Conservation (phyloP, 2,329 filamentous ascomycete genomes). For the Aurifilum marmelostoma region DNA sequence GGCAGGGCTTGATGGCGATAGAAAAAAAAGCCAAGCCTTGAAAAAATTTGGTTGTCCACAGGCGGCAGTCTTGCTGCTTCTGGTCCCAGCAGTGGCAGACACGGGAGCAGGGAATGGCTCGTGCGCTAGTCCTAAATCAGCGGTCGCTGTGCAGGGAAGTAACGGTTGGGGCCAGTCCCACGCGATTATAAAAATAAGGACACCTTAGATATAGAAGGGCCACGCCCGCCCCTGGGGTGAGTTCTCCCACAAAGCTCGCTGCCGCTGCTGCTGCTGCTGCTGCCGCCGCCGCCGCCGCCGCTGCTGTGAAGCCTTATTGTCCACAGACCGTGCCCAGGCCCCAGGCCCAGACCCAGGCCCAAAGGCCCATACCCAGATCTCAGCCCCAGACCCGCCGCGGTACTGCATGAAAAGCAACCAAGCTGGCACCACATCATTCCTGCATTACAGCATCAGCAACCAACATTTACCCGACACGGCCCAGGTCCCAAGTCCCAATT, state of each 20-base stretch:
- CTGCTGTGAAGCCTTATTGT: conserved; percentile 12
- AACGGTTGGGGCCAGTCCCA: conserved; percentile 24
- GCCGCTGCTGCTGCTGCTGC: conserved; percentile 12
- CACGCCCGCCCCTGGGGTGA: conserved; percentile 27
- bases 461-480: not conserved
- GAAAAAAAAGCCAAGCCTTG: conserved; percentile 21
- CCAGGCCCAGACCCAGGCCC: conserved; percentile 15
- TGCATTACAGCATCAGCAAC: not conserved
- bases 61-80: not conserved
- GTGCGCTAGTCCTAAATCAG: conserved; percentile 26
- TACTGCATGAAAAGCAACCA: conserved; percentile 2
- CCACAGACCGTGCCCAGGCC: conserved; percentile 5
- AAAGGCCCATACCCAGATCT: conserved; percentile 6
- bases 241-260: conserved; percentile 26
- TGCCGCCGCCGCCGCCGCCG: conserved; percentile 1
- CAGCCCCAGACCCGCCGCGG: conserved; percentile 14
- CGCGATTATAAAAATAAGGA: conserved; percentile 29
- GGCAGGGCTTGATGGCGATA: conserved; percentile 1
- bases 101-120: conserved; percentile 27
- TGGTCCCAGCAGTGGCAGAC: conserved; percentile 23
- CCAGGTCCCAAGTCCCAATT: not conserved
- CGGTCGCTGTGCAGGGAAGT: conserved; percentile 20
- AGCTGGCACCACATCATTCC: not conserved
- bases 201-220: conserved; percentile 29
- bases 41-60: conserved; percentile 25